A percentile compares a stretch with the other conserved stretches of the same genome.
These are phyloP conservation scores for Hydnum rufescens DNA, from an alignment of 768 basidiomycete species.

Conservation along the genomic window DNA sequence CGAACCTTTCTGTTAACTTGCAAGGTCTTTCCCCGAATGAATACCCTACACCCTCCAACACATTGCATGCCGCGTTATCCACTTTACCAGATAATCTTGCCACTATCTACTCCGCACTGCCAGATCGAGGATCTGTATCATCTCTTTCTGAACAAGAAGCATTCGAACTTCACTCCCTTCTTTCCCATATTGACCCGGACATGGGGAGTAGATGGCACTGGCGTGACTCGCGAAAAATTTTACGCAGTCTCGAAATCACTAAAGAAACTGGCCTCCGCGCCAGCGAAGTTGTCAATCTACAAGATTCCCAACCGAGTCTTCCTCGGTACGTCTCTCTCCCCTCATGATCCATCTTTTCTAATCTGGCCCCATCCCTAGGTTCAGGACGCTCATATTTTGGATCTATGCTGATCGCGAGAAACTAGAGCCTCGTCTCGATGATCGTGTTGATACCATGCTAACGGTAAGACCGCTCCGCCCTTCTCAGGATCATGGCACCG, in stretches of 20 bases:
- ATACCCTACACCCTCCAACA: neutral
- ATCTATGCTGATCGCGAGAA: slow-evolving; percentile 49
- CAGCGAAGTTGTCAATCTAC: slow-evolving; percentile 49
- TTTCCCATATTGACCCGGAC: slow-evolving; percentile 45
- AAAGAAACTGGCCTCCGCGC: slow-evolving; percentile 43
- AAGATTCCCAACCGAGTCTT: slow-evolving; percentile 23
- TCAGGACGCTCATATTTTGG: slow-evolving; percentile 79
- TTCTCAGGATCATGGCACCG: neutral
- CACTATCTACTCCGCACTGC: slow-evolving; percentile 35
- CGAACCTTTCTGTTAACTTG: neutral
- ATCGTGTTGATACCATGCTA: slow-evolving; percentile 78
- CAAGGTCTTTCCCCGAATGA: neutral
- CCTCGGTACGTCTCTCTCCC: slow-evolving; percentile 11
- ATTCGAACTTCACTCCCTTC: slow-evolving; percentile 42
- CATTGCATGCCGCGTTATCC: neutral
- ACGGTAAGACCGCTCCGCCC: slow-evolving; percentile 22
- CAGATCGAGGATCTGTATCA: slow-evolving; percentile 38
- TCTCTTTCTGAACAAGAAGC: slow-evolving; percentile 33
- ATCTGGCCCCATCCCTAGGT: slow-evolving; percentile 27
- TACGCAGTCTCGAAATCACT: slow-evolving; percentile 58
- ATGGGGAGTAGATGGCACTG: slow-evolving; percentile 87
- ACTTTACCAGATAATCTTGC: neutral
- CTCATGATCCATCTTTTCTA: neutral
- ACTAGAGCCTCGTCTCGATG: slow-evolving; percentile 50
- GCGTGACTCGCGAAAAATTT: slow-evolving; percentile 80